Conservation (phyloP, 805 yeast genomes). For the Candida manassasensis region DNA sequence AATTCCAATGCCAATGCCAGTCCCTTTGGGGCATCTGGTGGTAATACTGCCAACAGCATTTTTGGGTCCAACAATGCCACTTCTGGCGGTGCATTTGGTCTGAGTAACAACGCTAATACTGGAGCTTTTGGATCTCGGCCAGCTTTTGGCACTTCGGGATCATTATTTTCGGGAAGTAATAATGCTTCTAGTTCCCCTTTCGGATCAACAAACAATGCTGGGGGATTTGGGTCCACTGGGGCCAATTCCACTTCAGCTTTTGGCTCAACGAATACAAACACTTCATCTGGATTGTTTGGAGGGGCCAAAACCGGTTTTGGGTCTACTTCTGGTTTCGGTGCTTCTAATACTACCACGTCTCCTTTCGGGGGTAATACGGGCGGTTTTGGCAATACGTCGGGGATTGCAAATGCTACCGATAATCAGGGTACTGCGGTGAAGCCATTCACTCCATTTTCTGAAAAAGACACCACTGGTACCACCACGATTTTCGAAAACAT, state of each 20-base stretch:
- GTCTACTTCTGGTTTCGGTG: conserved; percentile 17
- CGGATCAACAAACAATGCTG: conserved; percentile 16
- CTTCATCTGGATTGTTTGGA: conserved; percentile 33
- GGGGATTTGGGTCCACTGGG: conserved; percentile 23
- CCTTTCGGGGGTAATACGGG: conserved; percentile 18
- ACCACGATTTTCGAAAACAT: conserved; percentile 60
- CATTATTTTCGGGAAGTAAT: conserved; percentile 1
- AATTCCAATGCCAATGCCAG: conserved; percentile 15
- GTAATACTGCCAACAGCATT: conserved; percentile 17
- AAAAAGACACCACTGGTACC: conserved; percentile 62
- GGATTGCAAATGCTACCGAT: conserved; percentile 26
- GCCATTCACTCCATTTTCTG: conserved; percentile 66
- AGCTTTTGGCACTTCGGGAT: conserved; percentile 12
- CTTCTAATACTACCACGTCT: conserved; percentile 12
- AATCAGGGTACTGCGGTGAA: conserved; percentile 66
- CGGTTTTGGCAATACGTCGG: conserved; percentile 12
- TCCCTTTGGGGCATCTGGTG: conserved; percentile 17
- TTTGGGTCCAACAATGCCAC: conserved; percentile 17
- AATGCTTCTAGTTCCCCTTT: conserved; percentile 16
- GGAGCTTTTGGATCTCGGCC: conserved; percentile 12
- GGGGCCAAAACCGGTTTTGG: conserved; percentile 22
- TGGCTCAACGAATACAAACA: conserved; percentile 17
- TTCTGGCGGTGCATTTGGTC: conserved; percentile 16
- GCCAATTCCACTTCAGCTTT: conserved; percentile 20
- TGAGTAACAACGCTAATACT: conserved; percentile 8